Evolutionary conservation across 192 early-diverging fungal species (phyloP).

Genomic region (Coemansia sp.): DNA sequence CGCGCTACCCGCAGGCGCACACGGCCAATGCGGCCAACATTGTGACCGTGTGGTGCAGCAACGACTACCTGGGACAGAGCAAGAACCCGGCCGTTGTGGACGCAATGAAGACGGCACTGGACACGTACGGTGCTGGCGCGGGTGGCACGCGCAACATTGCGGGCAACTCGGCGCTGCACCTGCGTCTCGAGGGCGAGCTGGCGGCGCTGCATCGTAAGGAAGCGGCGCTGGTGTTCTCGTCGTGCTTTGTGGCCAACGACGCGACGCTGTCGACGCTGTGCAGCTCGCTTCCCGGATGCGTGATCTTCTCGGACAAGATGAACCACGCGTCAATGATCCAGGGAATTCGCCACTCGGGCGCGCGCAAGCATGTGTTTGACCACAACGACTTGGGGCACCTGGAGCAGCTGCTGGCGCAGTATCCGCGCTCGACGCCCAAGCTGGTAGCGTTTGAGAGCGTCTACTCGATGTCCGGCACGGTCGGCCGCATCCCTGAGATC

Average conservation of each 20-base stretch:
- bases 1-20: constrained; percentile 89
- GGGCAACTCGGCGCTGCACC: constrained; percentile 93
- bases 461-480: constrained; percentile 95
- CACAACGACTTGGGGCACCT: constrained; percentile 91
- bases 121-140: constrained; percentile 96
- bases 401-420: constrained; percentile 74
- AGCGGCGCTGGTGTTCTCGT: constrained; percentile 90
- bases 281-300: constrained; percentile 80
- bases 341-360: constrained; percentile 89
- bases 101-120: constrained; percentile 89
- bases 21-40: constrained; percentile 77
- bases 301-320: constrained; percentile 90
- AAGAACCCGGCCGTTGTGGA: constrained; percentile 81
- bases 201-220: constrained; percentile 89
- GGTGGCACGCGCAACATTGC: constrained; percentile 99
- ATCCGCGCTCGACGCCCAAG: constrained; percentile 83
- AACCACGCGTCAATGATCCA: constrained; percentile 99
- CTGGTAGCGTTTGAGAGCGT: constrained; percentile 95
- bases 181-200: constrained; percentile 86
- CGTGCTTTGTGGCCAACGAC: constrained; percentile 98
- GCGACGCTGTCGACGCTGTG: constrained; percentile 89
- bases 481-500: constrained; percentile 89
- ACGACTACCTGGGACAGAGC: constrained; percentile 98
- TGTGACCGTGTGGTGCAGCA: constrained; percentile 98
- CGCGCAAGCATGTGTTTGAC: constrained; percentile 82